Evolutionary conservation across 2,329 filamentous ascomycete species (phyloP).

Genomic region (Diaporthe vexans): DNA sequence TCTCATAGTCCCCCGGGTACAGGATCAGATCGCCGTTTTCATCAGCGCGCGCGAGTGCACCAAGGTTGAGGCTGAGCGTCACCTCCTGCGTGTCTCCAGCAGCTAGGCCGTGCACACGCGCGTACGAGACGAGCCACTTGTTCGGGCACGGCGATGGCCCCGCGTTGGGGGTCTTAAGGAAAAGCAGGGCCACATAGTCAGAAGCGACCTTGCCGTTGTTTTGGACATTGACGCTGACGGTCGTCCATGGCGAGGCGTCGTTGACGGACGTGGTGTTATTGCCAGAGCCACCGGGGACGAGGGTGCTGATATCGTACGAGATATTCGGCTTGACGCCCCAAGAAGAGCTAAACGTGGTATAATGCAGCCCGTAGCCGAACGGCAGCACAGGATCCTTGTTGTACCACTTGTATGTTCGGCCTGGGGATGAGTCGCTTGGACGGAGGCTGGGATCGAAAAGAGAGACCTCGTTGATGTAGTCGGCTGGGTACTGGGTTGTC

Average conservation of each 20-base stretch:
- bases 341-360: conserved; percentile 64
- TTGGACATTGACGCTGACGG: background rate
- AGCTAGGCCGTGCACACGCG: background rate
- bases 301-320: background rate
- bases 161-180: background rate
- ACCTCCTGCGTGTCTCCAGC: background rate
- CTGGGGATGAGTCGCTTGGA: conserved; percentile 51
- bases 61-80: background rate
- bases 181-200: background rate
- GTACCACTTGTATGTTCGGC: conserved; percentile 71
- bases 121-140: conserved; percentile 3
- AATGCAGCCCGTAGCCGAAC: conserved; percentile 69
- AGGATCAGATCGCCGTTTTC: background rate
- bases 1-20: conserved; percentile 1
- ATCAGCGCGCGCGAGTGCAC: background rate
- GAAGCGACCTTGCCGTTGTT: background rate
- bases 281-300: background rate
- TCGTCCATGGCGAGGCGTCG: background rate
- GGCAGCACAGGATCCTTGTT: conserved; percentile 59
- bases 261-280: background rate
- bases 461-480: conserved; percentile 63
- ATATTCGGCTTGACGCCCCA: background rate
- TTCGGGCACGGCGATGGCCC: background rate
- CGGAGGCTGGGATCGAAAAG: conserved; percentile 71
- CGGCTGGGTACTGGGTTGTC: conserved; percentile 51